Conservation (phyloP, 441 rosid species). For the Eutrema salsugineum region DNA sequence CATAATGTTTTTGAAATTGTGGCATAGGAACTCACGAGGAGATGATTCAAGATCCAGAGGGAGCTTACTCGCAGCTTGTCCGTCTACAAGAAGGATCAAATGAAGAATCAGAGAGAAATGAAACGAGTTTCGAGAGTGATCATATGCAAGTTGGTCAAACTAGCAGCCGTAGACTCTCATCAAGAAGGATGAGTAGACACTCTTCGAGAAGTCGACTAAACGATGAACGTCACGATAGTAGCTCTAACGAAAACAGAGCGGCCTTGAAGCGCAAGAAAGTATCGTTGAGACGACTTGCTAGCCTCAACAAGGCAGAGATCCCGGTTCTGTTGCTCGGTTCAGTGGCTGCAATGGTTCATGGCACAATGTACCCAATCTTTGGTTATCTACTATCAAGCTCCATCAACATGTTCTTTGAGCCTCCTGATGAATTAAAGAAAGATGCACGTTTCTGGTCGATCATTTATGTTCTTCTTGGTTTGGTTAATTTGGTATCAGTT, state of each 20-base stretch:
- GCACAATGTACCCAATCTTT: conserved; percentile 17
- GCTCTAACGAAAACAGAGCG: background rate
- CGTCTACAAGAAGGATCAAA: conserved; percentile 31
- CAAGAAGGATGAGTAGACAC: background rate
- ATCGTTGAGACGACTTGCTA: conserved; percentile 33
- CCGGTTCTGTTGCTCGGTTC: conserved; percentile 35
- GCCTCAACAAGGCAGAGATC: conserved; percentile 41
- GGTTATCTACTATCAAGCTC: conserved; percentile 3
- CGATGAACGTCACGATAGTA: background rate
- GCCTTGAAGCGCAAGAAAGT: background rate
- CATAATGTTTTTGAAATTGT: background rate
- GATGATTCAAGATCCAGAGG: conserved; percentile 37
- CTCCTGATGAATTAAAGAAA: background rate
- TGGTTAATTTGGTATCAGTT: background rate
- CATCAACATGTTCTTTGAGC: background rate
- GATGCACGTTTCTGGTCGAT: background rate
- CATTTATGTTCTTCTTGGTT: background rate
- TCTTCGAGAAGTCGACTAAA: background rate
- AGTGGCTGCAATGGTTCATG: conserved; percentile 26
- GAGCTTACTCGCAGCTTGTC: conserved; percentile 44
- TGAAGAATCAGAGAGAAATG: background rate
- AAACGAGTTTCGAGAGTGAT: background rate
- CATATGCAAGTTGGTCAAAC: background rate
- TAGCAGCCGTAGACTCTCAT: background rate
- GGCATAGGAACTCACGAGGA: conserved; percentile 40